Base-by-base conservation (phyloP, 768 basidiomycete genomes). In the Podaxis rugospora region DNA sequence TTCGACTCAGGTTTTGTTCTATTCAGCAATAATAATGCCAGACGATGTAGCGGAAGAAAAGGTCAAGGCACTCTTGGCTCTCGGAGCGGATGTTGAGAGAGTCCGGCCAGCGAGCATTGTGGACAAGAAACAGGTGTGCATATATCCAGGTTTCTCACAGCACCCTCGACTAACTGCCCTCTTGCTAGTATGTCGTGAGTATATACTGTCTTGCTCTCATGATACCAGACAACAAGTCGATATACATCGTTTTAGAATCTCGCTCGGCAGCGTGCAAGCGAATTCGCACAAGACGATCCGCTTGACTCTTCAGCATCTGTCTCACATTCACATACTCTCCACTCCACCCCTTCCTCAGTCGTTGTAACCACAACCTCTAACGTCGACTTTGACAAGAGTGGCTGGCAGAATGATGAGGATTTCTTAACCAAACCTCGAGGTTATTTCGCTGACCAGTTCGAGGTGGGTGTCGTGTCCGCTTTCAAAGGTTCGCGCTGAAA, bases 361-460 rank as follows among this genome's bases (percentile, higher is more conserved):
- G 83, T 87, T 23, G 80, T 83, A 1, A 81, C 83, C 6, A 77
- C 78, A 1, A 80, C 83, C 4, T 68, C 75, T 40, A 66, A 75
- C 39, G 70, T 76, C 9, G 66, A 78, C 52, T 75, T 82, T 59
- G 73, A 76, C 37, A 66, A 70, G 5, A 63, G 67, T 55, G 69
- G 72, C 37, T 74, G 72, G 21, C 64, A 72, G 36, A 76, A 81
- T 2, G 70, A 72, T 27, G 77, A 76, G 50, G 78, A 81, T 44
- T 72, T 83, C 23, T 62, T 75, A 16, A 72, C 67, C 53, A 80
- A 80, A 66, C 89, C 91, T 2, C 78, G 91, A 63, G 96, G 95
- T 0, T 91, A 89, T 75, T 99, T 98, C 67, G 93, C 94, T 3
- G 94, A 99, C 70, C 97, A 99, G 73, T 98, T 99, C 61, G 96